These are phyloP conservation scores for Ordospora colligata DNA, from an alignment of 371 early-diverging fungal genomes.

Conservation along the genomic window DNA sequence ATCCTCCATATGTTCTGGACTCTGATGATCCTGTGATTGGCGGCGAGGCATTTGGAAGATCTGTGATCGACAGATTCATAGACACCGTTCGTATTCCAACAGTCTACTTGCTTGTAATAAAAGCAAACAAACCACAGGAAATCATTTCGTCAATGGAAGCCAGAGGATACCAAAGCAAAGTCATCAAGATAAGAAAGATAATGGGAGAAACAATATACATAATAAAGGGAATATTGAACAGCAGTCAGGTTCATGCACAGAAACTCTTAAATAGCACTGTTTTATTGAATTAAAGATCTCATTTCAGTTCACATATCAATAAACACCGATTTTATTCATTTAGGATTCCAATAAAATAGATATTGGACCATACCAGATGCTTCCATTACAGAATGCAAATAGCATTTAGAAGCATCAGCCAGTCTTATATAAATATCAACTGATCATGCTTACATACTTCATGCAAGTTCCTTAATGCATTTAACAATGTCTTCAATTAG, in stretches of 20 bases:
- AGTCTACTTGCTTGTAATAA: slow-evolving; percentile 75
- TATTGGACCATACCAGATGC: too few species aligned
- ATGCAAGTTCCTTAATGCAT: neutral
- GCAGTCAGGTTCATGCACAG: too few species aligned
- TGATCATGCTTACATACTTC: too few species aligned
- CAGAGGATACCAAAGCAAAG: slow-evolving; percentile 29
- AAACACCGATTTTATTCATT: too few species aligned
- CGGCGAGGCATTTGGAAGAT: slow-evolving; percentile 78
- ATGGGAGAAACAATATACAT: slow-evolving; percentile 46
- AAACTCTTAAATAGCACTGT: neutral
- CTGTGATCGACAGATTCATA: slow-evolving; percentile 73
- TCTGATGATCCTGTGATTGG: slow-evolving; percentile 63
- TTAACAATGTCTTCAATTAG: neutral
- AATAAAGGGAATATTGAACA: slow-evolving; percentile 18
- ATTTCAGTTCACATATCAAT: neutral
- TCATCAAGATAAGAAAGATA: slow-evolving; percentile 41
- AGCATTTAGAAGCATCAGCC: too few species aligned
- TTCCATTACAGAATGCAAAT: too few species aligned
- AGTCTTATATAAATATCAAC: too few species aligned
- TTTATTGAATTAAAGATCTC: neutral
- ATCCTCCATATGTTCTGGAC: slow-evolving; percentile 76
- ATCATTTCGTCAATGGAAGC: slow-evolving; percentile 64
- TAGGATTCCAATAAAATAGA: too few species aligned
- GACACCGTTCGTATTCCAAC: slow-evolving; percentile 66
- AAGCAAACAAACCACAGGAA: slow-evolving; percentile 75